Conservation (phyloP, 768 basidiomycete genomes). For the Amanita muscaria region DNA sequence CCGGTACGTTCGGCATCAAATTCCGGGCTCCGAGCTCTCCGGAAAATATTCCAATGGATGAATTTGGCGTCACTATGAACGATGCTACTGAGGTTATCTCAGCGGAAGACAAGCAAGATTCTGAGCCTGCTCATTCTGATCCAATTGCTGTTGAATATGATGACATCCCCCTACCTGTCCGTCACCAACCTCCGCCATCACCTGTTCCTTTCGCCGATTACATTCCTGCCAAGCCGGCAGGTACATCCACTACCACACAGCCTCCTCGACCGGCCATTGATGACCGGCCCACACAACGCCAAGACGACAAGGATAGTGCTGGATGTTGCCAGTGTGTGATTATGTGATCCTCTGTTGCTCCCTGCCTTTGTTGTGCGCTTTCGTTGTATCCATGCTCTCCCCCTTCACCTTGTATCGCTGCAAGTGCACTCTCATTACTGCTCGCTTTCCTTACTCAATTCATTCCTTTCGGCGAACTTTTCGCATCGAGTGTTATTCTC, state of each 20-base stretch:
- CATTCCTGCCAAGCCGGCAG: constrained; percentile 21
- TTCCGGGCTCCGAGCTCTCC: constrained; percentile 42
- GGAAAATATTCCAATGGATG: constrained; percentile 51
- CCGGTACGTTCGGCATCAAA: constrained; percentile 79
- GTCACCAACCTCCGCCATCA: constrained; percentile 36
- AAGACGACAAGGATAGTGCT: constrained; percentile 40
- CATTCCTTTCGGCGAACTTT: not conserved
- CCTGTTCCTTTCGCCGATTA: constrained; percentile 64
- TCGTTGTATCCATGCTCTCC: not conserved
- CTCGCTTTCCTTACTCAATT: not conserved
- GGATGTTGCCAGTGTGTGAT: constrained; percentile 80
- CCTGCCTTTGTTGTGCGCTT: not conserved
- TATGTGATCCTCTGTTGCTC: constrained; percentile 53
- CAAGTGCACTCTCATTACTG: not conserved
- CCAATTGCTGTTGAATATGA: constrained; percentile 16
- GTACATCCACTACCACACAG: constrained; percentile 9
- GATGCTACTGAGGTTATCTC: too few relatives aligned
- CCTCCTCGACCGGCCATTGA: not conserved
- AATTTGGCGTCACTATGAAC: constrained; percentile 51
- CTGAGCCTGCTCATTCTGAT: constrained; percentile 13
- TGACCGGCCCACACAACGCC: constrained; percentile 4
- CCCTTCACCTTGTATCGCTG: not conserved
- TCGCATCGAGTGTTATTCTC: not conserved
- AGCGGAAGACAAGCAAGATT: constrained; percentile 14
- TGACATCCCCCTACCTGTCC: constrained; percentile 21